Evolutionary conservation across 1,284 basidiomycete genomes (phyloP), one percentile per base, ranked within the genome.

Genomic region (Papiliotrema fonsecae): DNA sequence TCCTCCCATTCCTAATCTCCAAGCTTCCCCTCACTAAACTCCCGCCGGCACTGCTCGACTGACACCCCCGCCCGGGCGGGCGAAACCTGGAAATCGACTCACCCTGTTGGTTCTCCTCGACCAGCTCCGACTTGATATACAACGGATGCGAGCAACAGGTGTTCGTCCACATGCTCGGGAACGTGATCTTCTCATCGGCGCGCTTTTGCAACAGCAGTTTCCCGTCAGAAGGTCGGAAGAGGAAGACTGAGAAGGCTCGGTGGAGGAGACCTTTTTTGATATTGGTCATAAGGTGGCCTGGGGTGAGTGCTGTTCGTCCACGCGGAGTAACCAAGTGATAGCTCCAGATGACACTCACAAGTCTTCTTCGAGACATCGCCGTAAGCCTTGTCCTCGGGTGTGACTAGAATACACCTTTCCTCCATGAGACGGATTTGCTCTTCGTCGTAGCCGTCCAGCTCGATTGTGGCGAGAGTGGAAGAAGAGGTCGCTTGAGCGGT

Each of bases 121-220:
- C 84, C 58, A 93, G 87, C 75, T 98, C 96, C 57, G 88, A 84
- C 55, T 73, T 72, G 59, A 77, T 77, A 37, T 75, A 75, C 47
- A 99, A 78, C 16, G 96, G 96, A 68, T 98, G 96, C 27, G 90
- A 96, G 77, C 96, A 98, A 74, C 96, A 99, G 3, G 96, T 98
- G 75, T 99, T 99, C 35, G 96, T 99, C 96, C 96, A 99, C 90
- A 97, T 93, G 69, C 89, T 83, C 2, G 96, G 96, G 78, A 99
- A 99, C 2, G 96, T 99, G 69, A 99, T 99, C 79, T 99, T 99
- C 78, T 97, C 93, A 24, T 83, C 79, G 10, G 96, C 96, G 38
- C 96, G 82, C 70, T 91, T 88, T 73, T 99, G 96, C 32, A 99
- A 81, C 18, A 99, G 79, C n/a, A 99, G 81, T 70, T 87, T 89